Percentiles rank a stretch among this genome's conserved stretches.
Evolutionary conservation across 2,329 filamentous ascomycete genomes (phyloP).

Genomic region (Xylaria sp.): DNA sequence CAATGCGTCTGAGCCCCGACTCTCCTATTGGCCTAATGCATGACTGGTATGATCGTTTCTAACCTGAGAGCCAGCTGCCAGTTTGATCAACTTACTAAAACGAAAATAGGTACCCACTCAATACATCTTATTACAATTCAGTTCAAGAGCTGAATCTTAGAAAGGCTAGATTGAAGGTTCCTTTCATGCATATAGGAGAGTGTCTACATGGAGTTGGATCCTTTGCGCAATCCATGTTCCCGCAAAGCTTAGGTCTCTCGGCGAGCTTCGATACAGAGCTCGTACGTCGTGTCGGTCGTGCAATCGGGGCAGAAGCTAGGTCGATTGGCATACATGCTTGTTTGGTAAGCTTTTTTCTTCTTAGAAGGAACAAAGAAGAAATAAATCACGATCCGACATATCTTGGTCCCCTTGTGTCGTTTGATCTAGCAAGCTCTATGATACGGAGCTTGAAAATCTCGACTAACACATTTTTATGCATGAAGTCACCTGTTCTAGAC

Average conservation of each 20-base stretch:
- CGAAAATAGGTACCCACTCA: slow-evolving; percentile 45
- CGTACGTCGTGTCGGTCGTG: slow-evolving; percentile 48
- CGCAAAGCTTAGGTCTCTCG: slow-evolving; percentile 49
- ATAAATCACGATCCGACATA: no score
- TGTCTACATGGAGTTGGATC: slow-evolving; percentile 52
- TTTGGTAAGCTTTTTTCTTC: no score
- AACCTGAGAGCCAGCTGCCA: not conserved
- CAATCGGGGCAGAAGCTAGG: slow-evolving; percentile 50
- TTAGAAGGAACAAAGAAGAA: no score
- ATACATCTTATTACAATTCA: slow-evolving; percentile 49
- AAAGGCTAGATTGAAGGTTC: slow-evolving; percentile 47
- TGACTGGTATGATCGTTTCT: slow-evolving; percentile 42
- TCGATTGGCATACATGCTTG: slow-evolving; percentile 53
- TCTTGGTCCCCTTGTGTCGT: no score
- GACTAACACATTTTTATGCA: no score
- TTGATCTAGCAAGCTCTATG: no score
- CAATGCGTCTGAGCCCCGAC: slow-evolving; percentile 45
- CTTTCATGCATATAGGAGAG: slow-evolving; percentile 50
- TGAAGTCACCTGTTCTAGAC: slow-evolving; percentile 52
- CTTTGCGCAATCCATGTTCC: slow-evolving; percentile 53
- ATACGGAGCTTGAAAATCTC: no score
- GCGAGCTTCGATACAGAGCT: slow-evolving; percentile 50
- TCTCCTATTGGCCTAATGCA: slow-evolving; percentile 50
- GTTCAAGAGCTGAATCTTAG: slow-evolving; percentile 47
- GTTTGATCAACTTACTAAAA: not conserved